Base-by-base conservation (phyloP, 2,329 filamentous ascomycete genomes). In the Fusarium transvaalense region DNA sequence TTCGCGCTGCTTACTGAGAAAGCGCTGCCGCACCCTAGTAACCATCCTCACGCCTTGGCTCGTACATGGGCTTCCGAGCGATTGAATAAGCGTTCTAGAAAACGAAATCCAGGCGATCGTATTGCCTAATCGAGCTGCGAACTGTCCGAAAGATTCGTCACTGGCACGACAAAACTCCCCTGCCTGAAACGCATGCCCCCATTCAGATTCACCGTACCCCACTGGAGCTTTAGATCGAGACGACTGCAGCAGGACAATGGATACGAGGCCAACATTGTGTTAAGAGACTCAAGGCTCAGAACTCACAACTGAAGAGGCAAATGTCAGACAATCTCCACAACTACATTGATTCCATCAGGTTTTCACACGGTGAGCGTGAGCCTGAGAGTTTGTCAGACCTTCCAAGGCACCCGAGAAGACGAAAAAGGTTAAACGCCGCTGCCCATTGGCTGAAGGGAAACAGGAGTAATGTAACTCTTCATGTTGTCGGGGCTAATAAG, bases 1-100 rank as follows among this genome's bases (percentile, higher is more conserved):
- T 35, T 70, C 51, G 65, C 39, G 31, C 59, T 69, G 60, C 66
- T 59, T 68, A 56, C 67, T 63, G 38, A 64, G 59, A 61, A 57
- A 38, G 58, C 59, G 34, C 48, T 56, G n/a, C 31, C 35, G 21
- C 50, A 50, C 39, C 47, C 54, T 68, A 55, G 51, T 42, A 50
- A 42, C 57, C 15, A 42, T 23, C 32, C 27, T 23, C 29, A 42
- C 51, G 39, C 38, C 48, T 35, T 15, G 35, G 8, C 47, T 51
- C 21, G 15, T 29, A 37, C 37, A 32, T 35, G 31, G 21, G 27
- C 54, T 65, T 64, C 53, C 53, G 53, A 6, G 31, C 37, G 61
- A 29, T 23, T 42, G 42, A 38, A 50, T 41, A 21, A 23, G 29
- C 17, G 31, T 67, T 69, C 66, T 60, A 50, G 66, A 67, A 63